Evolutionary conservation across 805 yeast species (phyloP).

Genomic region (Kuraishia capsulata): DNA sequence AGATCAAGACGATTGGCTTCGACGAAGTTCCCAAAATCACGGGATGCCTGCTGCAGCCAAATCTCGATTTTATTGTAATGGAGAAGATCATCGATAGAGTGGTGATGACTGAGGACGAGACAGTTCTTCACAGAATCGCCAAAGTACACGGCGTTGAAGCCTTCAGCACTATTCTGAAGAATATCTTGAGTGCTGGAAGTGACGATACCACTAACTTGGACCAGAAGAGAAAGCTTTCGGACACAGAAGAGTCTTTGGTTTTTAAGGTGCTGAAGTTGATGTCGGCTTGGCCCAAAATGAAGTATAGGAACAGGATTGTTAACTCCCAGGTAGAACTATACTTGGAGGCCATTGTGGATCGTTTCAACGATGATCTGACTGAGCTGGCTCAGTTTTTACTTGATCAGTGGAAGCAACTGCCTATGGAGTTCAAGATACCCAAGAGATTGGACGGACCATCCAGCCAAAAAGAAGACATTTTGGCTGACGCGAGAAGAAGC

Average conservation of each 20-base stretch:
- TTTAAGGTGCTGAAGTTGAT: constrained; percentile 48
- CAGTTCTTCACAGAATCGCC: constrained; percentile 50
- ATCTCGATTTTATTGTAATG: constrained; percentile 58
- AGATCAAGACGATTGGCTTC: constrained; percentile 39
- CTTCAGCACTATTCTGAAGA: constrained; percentile 49
- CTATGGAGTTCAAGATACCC: constrained; percentile 82
- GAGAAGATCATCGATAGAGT: constrained; percentile 62
- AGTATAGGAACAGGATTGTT: constrained; percentile 62
- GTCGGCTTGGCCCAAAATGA: constrained; percentile 56
- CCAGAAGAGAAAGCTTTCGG: constrained; percentile 6
- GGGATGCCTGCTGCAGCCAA: constrained; percentile 66
- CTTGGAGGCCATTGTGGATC: constrained; percentile 31
- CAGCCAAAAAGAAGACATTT: background rate
- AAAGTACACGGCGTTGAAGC: constrained; percentile 84
- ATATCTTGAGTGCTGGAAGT: constrained; percentile 11
- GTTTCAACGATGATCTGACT: constrained; percentile 17
- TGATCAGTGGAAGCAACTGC: constrained; percentile 61
- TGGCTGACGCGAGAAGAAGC: background rate
- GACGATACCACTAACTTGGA: constrained; percentile 3
- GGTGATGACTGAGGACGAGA: constrained; percentile 38
- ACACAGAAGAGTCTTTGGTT: constrained; percentile 30
- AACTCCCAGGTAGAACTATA: constrained; percentile 64
- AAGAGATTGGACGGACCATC: constrained; percentile 27
- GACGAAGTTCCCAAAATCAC: constrained; percentile 69
- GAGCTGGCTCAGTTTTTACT: constrained; percentile 35